phyloP scores from a whole-genome alignment of 140 eudicot genomes.

The Ambrosia hybrid region DNA sequence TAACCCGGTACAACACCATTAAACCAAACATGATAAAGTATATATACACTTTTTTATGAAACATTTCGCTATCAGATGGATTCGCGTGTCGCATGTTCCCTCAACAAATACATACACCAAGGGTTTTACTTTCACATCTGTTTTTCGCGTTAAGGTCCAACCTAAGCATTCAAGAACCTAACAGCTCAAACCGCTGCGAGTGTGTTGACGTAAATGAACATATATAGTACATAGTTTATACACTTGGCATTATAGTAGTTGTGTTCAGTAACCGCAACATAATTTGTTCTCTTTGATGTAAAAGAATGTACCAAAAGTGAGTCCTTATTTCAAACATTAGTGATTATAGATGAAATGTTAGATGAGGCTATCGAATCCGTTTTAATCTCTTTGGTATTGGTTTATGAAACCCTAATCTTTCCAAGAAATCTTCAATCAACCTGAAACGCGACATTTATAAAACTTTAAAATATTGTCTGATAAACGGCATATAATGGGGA shows the following conservation, averaged over 20 bases:
- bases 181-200: background rate
- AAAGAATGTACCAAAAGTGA: background rate
- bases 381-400: constrained; percentile 37
- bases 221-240: background rate
- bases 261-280: background rate
- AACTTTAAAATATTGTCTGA: background rate
- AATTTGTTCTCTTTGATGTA: constrained; percentile 21
- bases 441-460: constrained; percentile 31
- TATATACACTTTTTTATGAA: background rate
- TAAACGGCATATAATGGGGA: background rate
- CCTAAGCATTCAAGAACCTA: background rate
- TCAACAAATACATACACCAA: background rate
- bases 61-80: background rate
- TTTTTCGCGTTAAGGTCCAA: background rate
- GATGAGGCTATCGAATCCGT: constrained; percentile 27
- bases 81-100: background rate
- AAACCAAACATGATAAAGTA: background rate
- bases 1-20: background rate
- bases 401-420: constrained; percentile 58
- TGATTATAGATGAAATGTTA: background rate
- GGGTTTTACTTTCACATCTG: too few species aligned
- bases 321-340: background rate
- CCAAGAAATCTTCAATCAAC: constrained; percentile 89
- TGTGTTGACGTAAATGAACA: background rate
- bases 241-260: background rate